Evolutionary conservation across 768 basidiomycete species (phyloP).

Genomic region (Dioszegia hungarica): DNA sequence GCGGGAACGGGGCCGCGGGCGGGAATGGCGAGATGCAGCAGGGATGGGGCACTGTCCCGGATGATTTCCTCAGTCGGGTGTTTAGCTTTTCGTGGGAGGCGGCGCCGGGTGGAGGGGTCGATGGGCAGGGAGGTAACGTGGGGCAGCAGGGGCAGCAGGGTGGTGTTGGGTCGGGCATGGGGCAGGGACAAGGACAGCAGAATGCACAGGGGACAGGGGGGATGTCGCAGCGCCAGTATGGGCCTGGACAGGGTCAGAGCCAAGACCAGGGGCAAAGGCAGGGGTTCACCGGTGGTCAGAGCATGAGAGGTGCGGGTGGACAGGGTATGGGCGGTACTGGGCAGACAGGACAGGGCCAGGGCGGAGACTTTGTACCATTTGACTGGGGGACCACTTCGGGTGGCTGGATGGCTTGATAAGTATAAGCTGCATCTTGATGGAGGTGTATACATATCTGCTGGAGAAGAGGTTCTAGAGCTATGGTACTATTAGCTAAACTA

Average conservation of each 20-base stretch:
- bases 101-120: background rate
- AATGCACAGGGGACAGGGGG: background rate
- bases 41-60: conserved; percentile 19
- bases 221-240: no score
- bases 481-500: no score
- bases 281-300: no score
- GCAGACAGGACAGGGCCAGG: background rate
- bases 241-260: background rate
- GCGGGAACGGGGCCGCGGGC: background rate
- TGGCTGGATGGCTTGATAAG: conserved; percentile 1
- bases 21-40: background rate
- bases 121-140: background rate
- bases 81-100: conserved; percentile 41
- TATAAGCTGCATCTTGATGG: no score
- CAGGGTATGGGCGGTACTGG: background rate
- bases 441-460: background rate
- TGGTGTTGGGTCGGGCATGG: background rate
- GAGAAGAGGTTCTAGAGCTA: background rate
- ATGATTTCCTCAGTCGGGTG: conserved; percentile 41
- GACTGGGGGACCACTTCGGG: conserved; percentile 6
- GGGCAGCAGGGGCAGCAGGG: background rate
- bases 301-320: background rate
- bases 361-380: background rate
- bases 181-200: background rate
- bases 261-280: no score